Evolutionary conservation across 495 filamentous ascomycete species (phyloP), one percentile per base, ranked within the genome.

Genomic region (Penicillium angulare): DNA sequence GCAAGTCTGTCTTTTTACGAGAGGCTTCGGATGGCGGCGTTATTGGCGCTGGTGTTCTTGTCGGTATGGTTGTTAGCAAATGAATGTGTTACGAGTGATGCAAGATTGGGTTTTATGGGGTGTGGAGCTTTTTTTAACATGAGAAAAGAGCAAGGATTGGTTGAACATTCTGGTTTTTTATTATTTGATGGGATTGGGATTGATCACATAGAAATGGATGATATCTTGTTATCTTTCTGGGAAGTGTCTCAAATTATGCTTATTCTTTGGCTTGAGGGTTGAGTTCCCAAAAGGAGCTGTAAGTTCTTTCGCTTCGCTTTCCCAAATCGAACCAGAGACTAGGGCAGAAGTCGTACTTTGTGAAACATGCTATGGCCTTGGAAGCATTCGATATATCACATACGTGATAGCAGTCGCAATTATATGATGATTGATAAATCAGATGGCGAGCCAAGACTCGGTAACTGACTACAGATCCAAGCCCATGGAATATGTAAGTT

Each of bases 11-110:
- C 5, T 78, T 85, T 20, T 61, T 92, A 43, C 75, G 74, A 31
- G 85, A 88, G 43, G 88, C 86, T 43, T 81, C 85, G 23, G 86
- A 90, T 63, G 88, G 87, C 10, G 88, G 87, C 12, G 83, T 90
- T 41, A 85, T 84, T 39, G 88, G 88, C 0, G 88, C 87, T 5
- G 88, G 85, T 5, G 86, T 90, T 23, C 64, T 92, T 49, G 86
- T 84, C n/a, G 84, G 83, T 1, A 85, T 78, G 71, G 66, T 73
- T 43, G 63, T 54, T 7, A 63, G 62, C 41, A 56, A 60, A 33
- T 75, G 57, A 56, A 41, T 18, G 6, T 32, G 27, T 35, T 36
- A 44, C n/a, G 48, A 33, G 24, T 18, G 9, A 15, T 43, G 26
- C 36, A 34, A 33, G 26, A 41, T 22, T 29, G 21, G 9, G 33